Percentiles rank a stretch among this genome's conserved stretches.
These are phyloP conservation scores for Populus euphratica DNA, from an alignment of 345 rosid genomes.

Conservation along the genomic window DNA sequence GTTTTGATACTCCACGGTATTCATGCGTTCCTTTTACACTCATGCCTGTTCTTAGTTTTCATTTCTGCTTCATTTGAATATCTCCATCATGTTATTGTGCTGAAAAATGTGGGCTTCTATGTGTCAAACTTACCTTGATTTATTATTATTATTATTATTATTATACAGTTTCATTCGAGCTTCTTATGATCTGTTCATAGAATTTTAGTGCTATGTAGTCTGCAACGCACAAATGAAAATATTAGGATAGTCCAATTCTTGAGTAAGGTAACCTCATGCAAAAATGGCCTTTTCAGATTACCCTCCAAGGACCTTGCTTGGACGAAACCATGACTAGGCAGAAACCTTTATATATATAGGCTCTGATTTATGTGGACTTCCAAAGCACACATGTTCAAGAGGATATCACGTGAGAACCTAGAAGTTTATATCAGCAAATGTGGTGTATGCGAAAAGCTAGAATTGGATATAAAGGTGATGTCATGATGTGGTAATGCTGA, in stretches of 20 bases:
- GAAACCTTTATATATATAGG: not conserved
- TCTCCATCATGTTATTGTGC: not conserved
- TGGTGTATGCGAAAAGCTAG: not conserved
- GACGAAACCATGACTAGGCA: not conserved
- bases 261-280: not conserved
- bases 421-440: not conserved
- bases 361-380: not conserved
- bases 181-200: not conserved
- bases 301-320: not conserved
- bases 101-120: not conserved
- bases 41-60: not conserved
- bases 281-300: not conserved
- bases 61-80: not conserved
- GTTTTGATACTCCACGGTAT: constrained; percentile 19
- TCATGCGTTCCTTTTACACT: not conserved
- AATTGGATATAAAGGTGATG: too few species aligned
- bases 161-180: not conserved
- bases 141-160: not conserved
- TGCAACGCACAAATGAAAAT: not conserved
- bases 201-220: not conserved
- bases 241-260: not conserved
- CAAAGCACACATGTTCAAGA: not conserved
- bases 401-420: not conserved
- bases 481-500: too few species aligned
- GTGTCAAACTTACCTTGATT: not conserved